phyloP scores from a whole-genome alignment of 768 basidiomycete genomes.

The Phylloporus arenicola region DNA sequence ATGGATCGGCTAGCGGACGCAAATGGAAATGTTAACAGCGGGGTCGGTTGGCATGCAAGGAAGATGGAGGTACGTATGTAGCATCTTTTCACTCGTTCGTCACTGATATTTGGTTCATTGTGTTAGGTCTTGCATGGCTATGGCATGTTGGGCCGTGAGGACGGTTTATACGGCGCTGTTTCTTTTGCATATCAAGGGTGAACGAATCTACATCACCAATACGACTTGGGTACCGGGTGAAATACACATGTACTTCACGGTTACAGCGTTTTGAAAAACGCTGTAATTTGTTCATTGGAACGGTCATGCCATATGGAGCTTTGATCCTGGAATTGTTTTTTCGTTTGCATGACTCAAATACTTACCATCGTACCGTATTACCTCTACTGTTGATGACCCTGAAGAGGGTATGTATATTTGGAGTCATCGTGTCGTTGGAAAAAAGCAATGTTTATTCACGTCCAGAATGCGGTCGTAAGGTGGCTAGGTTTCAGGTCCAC shows the following conservation, averaged over 20 bases:
- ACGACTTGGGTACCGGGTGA: neutral
- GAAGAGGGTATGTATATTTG: neutral
- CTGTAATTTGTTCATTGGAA: neutral
- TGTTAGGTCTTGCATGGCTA: constrained; percentile 75
- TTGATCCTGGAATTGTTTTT: neutral
- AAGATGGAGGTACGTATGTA: constrained; percentile 86
- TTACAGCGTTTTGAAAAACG: too few relatives aligned
- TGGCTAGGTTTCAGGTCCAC: too few relatives aligned
- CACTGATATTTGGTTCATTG: constrained; percentile 1
- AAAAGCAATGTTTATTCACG: neutral
- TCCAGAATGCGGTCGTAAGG: too few relatives aligned
- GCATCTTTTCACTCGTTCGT: neutral
- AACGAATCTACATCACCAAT: constrained; percentile 1
- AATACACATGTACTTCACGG: neutral
- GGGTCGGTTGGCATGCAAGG: constrained; percentile 90
- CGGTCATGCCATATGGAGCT: neutral
- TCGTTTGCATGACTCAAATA: neutral
- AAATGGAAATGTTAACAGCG: constrained; percentile 86
- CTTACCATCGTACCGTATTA: neutral
- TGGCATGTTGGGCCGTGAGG: constrained; percentile 88
- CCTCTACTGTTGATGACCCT: neutral
- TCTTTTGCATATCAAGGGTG: constrained; percentile 92
- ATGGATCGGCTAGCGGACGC: constrained; percentile 70
- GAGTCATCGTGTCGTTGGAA: neutral
- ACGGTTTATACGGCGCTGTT: constrained; percentile 90